Base-by-base conservation (phyloP, 2,329 filamentous ascomycete genomes). In the Pleomassaria siparia region DNA sequence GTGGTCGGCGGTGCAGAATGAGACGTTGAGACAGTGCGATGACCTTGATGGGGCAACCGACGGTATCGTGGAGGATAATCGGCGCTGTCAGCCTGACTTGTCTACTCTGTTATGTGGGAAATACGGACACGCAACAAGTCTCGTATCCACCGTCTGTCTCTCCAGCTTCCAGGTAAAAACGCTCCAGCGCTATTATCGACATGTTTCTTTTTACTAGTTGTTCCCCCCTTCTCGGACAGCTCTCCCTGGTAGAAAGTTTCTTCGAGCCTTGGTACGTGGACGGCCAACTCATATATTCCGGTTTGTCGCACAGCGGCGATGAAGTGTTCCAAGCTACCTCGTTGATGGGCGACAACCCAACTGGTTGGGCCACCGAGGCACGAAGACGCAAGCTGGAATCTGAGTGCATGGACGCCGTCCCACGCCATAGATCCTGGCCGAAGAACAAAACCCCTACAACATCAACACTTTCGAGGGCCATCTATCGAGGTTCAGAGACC, bases 311-410 rank as follows among this genome's bases (percentile, higher is more conserved):
- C 44, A 29, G 44, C 18, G 56, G 56, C 9, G 43, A 33, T 21
- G 54, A 57, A 28, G 18, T 33, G 2, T 13, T 13, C 2, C 15
- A 50, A 24, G 40, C 44, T 26, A 53, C 67, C 10, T 55, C 64
- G 12, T 58, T 59, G 35, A 71, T 70, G 51, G 39, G 52, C 11
- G 39, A 4, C 13, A 5, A 70, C 44, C 67, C 70, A 9, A 52
- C 54, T 29, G 11, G 29, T 15, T 39, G 33, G 41, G 13, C 50
- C 15, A 28, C 37, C 13, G 72, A 76, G 54, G 24, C 71, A 71
- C 59, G 68, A 71, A 50, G 56, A 74, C 51, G 54, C 68, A 0
- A 55, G 41, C 48, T 76, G 67, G 66, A 62, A 74, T 45, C 62
- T 70, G 2, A 51, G 59, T 7, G 63, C 56, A 9, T 63, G 73